phyloP scores from a whole-genome alignment of 495 filamentous ascomycete species.

The Tetracladium marchalianum region DNA sequence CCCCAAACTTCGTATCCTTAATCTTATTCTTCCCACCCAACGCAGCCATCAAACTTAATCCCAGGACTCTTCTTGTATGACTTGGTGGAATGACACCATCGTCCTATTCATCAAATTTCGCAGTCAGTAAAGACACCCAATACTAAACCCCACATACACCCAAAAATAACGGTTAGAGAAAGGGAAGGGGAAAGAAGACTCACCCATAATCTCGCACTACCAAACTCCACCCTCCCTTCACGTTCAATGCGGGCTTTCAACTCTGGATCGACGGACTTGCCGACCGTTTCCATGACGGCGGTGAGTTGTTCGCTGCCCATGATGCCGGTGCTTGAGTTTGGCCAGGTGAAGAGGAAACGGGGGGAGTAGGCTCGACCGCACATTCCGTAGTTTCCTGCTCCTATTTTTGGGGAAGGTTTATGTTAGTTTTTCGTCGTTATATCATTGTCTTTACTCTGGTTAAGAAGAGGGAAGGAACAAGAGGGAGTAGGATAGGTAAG shows the following conservation, averaged over 20 bases:
- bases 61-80: slow-evolving; percentile 77
- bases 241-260: slow-evolving; percentile 77
- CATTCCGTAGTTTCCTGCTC: slow-evolving; percentile 59
- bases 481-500: too few species aligned
- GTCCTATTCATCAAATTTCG: slow-evolving; percentile 36
- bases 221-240: slow-evolving; percentile 84
- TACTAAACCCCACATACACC: not conserved
- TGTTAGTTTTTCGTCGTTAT: too few species aligned
- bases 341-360: slow-evolving; percentile 94
- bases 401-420: too few species aligned
- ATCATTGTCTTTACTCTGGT: too few species aligned
- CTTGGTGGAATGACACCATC: slow-evolving; percentile 88
- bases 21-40: slow-evolving; percentile 55
- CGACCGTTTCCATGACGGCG: slow-evolving; percentile 90
- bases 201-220: slow-evolving; percentile 81
- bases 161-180: not conserved
- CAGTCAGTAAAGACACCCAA: slow-evolving; percentile 16
- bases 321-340: slow-evolving; percentile 86
- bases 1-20: slow-evolving; percentile 72
- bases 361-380: slow-evolving; percentile 91
- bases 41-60: slow-evolving; percentile 71
- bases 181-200: slow-evolving; percentile 26
- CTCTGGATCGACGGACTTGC: slow-evolving; percentile 70
- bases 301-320: slow-evolving; percentile 94
- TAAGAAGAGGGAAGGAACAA: too few species aligned